Evolutionary conservation across 108 stramenopile genomes (phyloP), one percentile per base, ranked within the genome.

Genomic region (Cyclotella distinguenda): DNA sequence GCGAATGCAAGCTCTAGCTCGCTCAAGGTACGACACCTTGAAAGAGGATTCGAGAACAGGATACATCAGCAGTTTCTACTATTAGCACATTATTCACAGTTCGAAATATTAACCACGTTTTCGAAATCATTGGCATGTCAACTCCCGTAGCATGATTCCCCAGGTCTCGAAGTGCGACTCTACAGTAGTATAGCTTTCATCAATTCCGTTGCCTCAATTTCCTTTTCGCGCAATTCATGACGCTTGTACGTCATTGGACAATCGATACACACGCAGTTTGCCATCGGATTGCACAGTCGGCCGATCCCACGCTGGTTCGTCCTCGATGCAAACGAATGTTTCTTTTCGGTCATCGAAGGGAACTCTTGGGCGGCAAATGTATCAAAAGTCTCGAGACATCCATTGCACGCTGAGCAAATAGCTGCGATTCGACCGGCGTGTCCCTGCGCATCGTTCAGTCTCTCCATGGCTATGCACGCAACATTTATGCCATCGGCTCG

Each of bases 191-290:
- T 36, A 9, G 82, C 69, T 34, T 77, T 68, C 71, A 78, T 83
- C 26, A 85, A 32, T 36, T 67, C 84, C 5, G 47, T 53, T 16
- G 86, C 79, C 64, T 90, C 88, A n/a, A 90, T 79, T 63, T 84
- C 77, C 18, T 49, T 49, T 65, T 94, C 89, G 58, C 86, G 81
- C 5, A 85, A 25, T 27, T 78, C 68, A 56, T 91, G 89, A 19
- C 93, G 85, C 43, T 86, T 47, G 52, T 73, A 94, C 9, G 86
- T 89, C 19, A 72, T 79, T 8, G 93, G 93, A 44, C 93, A 94
- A 56, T 94, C 93, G 34, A 91, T 89, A 49, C 89, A 94, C 2
- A 88, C 78, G 50, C 93, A 94, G 52, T 82, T 87, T 22, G 93
- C 89, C 33, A 90, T 61, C 0, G 93, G 89, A 39, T 77, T 83